Evolutionary conservation across 2,329 filamentous ascomycete species (phyloP).

Genomic region (Cryphonectria naterciae): DNA sequence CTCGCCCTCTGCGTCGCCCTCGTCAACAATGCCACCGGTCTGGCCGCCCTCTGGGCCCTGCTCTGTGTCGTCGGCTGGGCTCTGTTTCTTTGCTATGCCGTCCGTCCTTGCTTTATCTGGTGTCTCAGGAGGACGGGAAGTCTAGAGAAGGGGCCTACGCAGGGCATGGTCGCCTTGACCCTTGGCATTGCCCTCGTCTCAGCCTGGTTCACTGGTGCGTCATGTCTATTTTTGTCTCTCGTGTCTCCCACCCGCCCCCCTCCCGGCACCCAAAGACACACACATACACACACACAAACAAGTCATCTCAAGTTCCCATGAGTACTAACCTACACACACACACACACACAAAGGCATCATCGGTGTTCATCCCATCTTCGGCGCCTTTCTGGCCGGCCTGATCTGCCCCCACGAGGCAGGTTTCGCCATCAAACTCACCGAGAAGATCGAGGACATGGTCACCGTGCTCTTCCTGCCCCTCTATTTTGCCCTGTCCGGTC

Average conservation of each 20-base stretch:
- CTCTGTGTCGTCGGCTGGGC: constrained; percentile 76
- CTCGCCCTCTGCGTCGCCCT: constrained; percentile 91
- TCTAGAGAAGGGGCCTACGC: constrained; percentile 85
- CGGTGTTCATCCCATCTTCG: constrained; percentile 92
- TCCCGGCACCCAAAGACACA: no score
- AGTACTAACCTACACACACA: no score
- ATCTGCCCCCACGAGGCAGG: constrained; percentile 90
- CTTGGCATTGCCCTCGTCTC: constrained; percentile 78
- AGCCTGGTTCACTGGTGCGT: constrained; percentile 74
- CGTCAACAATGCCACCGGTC: constrained; percentile 82
- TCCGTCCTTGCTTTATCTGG: constrained; percentile 77
- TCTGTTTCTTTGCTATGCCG: constrained; percentile 71
- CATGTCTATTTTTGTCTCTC: not conserved
- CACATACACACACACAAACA: constrained; percentile 44
- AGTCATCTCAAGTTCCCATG: constrained; percentile 55
- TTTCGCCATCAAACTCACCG: constrained; percentile 87
- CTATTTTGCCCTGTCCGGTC: constrained; percentile 90
- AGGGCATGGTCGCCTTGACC: constrained; percentile 81
- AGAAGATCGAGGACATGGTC: constrained; percentile 93
- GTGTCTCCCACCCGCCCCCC: constrained; percentile 16
- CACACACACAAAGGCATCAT: constrained; percentile 66
- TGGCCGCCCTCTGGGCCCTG: constrained; percentile 84
- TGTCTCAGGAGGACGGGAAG: constrained; percentile 74
- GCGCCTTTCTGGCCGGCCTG: constrained; percentile 84
- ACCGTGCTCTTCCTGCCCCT: constrained; percentile 82